These are phyloP conservation scores for Thecaphora thlaspeos DNA, from an alignment of 1,284 basidiomycete species.

Conservation along the genomic window DNA sequence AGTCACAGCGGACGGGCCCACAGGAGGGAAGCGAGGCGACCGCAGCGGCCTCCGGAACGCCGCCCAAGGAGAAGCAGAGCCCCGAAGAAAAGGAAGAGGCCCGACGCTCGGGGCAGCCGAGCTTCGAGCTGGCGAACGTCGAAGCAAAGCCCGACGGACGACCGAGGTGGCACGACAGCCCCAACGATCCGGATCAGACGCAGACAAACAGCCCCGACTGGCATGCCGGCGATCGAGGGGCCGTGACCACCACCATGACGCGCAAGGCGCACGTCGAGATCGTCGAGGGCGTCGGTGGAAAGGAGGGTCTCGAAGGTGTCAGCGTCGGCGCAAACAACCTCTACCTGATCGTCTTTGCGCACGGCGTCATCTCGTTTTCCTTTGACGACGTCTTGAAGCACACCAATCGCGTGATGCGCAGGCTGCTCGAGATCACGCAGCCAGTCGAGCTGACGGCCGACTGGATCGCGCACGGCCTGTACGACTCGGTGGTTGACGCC, in stretches of 20 bases:
- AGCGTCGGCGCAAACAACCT: constrained; percentile 77
- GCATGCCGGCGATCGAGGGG: constrained; percentile 1
- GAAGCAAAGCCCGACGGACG: background rate
- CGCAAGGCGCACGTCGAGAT: constrained; percentile 61
- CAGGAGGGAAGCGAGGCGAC: background rate
- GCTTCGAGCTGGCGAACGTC: constrained; percentile 21
- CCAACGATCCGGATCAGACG: no score
- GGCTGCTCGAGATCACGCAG: constrained; percentile 60
- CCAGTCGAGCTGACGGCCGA: constrained; percentile 59
- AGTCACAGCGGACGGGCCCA: no score
- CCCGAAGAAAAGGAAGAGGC: constrained; percentile 2
- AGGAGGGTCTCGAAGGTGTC: constrained; percentile 65
- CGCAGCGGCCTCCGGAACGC: background rate
- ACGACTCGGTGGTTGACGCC: constrained; percentile 91
- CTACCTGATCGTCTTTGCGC: constrained; percentile 84
- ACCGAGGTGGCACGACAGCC: no score
- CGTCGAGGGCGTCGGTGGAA: constrained; percentile 63
- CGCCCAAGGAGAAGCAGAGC: constrained; percentile 7
- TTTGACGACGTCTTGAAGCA: constrained; percentile 89
- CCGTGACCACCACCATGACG: constrained; percentile 17
- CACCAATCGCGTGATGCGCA: constrained; percentile 73
- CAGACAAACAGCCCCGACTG: background rate
- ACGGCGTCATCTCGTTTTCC: constrained; percentile 88
- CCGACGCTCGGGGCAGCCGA: constrained; percentile 4
- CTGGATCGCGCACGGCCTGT: constrained; percentile 89